Conservation (phyloP, 441 rosid species). For the Kokia cookei region DNA sequence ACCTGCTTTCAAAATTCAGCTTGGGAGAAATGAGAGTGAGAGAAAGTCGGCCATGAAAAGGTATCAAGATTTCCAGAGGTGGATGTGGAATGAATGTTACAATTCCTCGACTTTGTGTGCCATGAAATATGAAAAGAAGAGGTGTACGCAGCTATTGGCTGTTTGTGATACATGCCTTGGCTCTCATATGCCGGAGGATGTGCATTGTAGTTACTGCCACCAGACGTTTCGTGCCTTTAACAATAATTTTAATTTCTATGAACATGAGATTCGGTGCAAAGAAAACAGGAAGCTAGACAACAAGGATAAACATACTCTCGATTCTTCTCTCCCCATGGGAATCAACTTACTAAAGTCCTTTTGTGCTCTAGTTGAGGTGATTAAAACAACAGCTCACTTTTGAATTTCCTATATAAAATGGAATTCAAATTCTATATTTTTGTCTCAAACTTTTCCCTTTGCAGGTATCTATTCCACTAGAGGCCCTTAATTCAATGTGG, state of each 20-base stretch:
- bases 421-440: background rate
- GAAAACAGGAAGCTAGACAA: slow-evolving; percentile 27
- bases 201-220: slow-evolving; percentile 64
- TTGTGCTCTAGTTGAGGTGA: slow-evolving; percentile 64
- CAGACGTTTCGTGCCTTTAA: slow-evolving; percentile 36
- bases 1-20: slow-evolving; percentile 65
- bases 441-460: slow-evolving; percentile 8
- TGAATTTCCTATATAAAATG: background rate
- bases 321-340: slow-evolving; percentile 65
- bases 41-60: slow-evolving; percentile 58
- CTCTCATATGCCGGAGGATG: slow-evolving; percentile 40
- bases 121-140: slow-evolving; percentile 57
- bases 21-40: slow-evolving; percentile 67
- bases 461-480: slow-evolving; percentile 78
- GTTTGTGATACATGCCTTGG: slow-evolving; percentile 65
- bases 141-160: slow-evolving; percentile 48
- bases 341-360: slow-evolving; percentile 66
- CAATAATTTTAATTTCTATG: slow-evolving; percentile 21
- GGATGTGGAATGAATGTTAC: slow-evolving; percentile 81
- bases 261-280: slow-evolving; percentile 38
- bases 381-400: background rate
- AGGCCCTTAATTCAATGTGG: slow-evolving; percentile 84
- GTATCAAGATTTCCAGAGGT: slow-evolving; percentile 72
- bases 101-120: slow-evolving; percentile 48
- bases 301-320: slow-evolving; percentile 15